These are phyloP conservation scores for Nicotiana tomentosiformis DNA, from an alignment of 257 asterid genomes.

Conservation along the genomic window DNA sequence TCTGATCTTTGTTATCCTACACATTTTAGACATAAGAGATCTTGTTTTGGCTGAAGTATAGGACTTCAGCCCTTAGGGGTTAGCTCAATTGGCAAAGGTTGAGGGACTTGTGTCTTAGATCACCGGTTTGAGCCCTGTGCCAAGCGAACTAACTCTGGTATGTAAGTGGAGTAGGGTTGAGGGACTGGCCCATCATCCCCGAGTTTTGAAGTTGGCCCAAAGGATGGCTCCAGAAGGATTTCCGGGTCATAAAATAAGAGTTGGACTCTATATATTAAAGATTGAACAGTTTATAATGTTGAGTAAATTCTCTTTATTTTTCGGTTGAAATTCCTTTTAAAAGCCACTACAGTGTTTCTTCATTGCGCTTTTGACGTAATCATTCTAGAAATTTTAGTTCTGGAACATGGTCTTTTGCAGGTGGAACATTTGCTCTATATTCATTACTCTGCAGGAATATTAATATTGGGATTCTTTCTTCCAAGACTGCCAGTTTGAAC, in stretches of 20 bases:
- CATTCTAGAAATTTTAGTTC: background rate
- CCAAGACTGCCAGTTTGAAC: constrained; percentile 14
- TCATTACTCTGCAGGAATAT: constrained; percentile 54
- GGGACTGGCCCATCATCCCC: no score
- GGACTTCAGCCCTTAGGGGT: no score
- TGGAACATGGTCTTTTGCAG: constrained; percentile 18
- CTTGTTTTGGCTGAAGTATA: background rate
- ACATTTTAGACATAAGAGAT: background rate
- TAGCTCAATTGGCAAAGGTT: no score
- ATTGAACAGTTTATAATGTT: background rate
- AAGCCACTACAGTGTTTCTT: background rate
- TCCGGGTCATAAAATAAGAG: no score
- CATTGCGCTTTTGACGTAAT: background rate
- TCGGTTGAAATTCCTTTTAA: background rate
- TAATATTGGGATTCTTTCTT: constrained; percentile 34
- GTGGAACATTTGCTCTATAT: constrained; percentile 62
- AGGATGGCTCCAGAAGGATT: no score
- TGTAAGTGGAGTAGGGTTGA: no score
- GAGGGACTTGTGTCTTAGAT: no score
- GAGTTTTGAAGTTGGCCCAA: no score
- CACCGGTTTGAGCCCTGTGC: no score
- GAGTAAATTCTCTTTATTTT: background rate
- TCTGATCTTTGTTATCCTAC: background rate
- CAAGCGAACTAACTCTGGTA: no score
- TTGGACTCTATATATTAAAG: background rate